A percentile compares a stretch with the other conserved stretches of the same genome.
Evolutionary conservation across 2,329 filamentous ascomycete species (phyloP).

Genomic region (Fusarium mundagurra): DNA sequence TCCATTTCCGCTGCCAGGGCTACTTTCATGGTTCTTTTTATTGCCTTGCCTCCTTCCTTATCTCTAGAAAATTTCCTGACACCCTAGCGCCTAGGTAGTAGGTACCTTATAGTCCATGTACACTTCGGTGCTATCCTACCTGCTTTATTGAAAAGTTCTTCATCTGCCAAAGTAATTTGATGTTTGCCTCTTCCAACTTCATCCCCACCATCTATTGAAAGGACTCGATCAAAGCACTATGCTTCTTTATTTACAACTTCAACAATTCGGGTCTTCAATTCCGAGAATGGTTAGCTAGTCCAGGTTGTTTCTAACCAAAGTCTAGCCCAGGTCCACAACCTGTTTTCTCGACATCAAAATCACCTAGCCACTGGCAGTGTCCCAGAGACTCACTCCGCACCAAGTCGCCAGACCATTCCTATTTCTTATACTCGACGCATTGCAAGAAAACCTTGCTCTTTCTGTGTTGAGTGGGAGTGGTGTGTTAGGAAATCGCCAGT

Average conservation of each 20-base stretch:
- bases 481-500: constrained; percentile 25
- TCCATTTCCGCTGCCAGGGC: not conserved
- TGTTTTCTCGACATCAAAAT: constrained; percentile 7
- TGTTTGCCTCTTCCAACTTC: not conserved
- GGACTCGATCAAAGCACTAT: constrained; percentile 9
- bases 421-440: constrained; percentile 1
- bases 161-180: not conserved
- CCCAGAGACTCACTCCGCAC: constrained; percentile 28
- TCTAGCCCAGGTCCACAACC: constrained; percentile 8
- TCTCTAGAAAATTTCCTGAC: constrained; percentile 5
- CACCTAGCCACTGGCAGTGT: constrained; percentile 22
- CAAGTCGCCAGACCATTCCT: constrained; percentile 2
- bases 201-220: not conserved
- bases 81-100: not conserved
- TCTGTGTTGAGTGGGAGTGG: constrained; percentile 1
- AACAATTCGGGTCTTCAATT: constrained; percentile 14
- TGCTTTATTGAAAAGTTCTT: not conserved
- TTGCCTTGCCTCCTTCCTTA: constrained; percentile 3
- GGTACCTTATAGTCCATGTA: not conserved
- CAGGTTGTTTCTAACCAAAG: constrained; percentile 10
- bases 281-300: constrained; percentile 23
- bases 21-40: constrained; percentile 14
- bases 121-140: not conserved
- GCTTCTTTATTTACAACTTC: constrained; percentile 11
- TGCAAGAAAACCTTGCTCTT: constrained; percentile 29